phyloP scores from a whole-genome alignment of 2,329 filamentous ascomycete species.

The Cladosporium sp. region DNA sequence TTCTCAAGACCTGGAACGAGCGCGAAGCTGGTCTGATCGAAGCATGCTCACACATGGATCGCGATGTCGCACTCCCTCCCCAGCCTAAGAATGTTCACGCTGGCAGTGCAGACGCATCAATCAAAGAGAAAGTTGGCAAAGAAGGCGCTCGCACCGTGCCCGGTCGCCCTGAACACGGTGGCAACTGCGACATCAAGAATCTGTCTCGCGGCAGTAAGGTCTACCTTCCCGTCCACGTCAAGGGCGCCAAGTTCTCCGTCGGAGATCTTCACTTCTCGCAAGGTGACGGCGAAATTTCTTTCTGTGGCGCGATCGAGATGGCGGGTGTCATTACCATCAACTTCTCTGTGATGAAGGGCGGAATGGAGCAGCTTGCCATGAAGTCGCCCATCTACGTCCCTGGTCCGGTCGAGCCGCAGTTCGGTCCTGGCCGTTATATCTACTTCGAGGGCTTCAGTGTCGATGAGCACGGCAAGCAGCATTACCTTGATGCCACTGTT shows the following conservation, averaged over 20 bases:
- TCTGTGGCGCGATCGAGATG: constrained; percentile 78
- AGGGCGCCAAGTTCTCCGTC: constrained; percentile 83
- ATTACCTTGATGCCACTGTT: constrained; percentile 80
- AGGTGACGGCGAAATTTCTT: constrained; percentile 87
- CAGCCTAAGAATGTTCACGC: constrained; percentile 69
- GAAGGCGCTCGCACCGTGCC: constrained; percentile 82
- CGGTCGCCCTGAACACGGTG: constrained; percentile 78
- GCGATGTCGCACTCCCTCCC: constrained; percentile 74
- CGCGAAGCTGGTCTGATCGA: constrained; percentile 77
- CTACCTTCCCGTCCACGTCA: constrained; percentile 81
- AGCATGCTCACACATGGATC: constrained; percentile 59
- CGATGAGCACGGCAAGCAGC: constrained; percentile 82
- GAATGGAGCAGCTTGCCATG: constrained; percentile 68
- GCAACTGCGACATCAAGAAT: constrained; percentile 91
- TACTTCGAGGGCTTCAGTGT: constrained; percentile 90
- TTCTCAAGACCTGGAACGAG: constrained; percentile 77
- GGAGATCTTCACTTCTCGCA: constrained; percentile 85
- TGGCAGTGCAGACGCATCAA: constrained; percentile 53
- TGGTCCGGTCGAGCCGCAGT: constrained; percentile 83
- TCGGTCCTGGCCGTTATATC: constrained; percentile 74
- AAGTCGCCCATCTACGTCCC: constrained; percentile 83
- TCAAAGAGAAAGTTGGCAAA: constrained; percentile 63
- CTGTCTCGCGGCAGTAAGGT: constrained; percentile 74
- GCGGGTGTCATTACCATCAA: constrained; percentile 87
- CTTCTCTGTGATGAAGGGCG: constrained; percentile 80